These are phyloP conservation scores for Boletus subcaerulescens DNA, from an alignment of 768 basidiomycete genomes.

Conservation along the genomic window DNA sequence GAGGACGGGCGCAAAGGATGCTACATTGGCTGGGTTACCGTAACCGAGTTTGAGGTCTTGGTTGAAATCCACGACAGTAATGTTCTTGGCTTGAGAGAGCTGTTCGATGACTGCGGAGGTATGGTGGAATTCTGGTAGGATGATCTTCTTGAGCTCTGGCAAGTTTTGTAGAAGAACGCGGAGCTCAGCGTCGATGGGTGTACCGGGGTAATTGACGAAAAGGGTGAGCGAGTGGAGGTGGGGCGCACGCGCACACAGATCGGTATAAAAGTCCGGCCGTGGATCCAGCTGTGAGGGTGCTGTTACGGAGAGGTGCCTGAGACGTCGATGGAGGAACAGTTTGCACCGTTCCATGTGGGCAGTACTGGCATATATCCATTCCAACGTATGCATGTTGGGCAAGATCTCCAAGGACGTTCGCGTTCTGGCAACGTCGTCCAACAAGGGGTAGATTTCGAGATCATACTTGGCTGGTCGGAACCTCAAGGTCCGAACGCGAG, in stretches of 20 bases:
- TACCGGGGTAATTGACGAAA: constrained; percentile 40
- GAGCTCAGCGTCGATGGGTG: constrained; percentile 40
- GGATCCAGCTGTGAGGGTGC: constrained; percentile 19
- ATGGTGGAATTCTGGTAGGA: constrained; percentile 50
- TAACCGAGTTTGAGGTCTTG: constrained; percentile 46
- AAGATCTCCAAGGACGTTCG: constrained; percentile 51
- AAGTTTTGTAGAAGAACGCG: constrained; percentile 39
- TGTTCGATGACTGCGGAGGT: constrained; percentile 47
- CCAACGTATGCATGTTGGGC: constrained; percentile 51
- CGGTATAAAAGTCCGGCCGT: constrained; percentile 28
- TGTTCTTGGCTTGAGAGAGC: constrained; percentile 42
- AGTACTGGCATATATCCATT: constrained; percentile 39
- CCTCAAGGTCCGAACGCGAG: constrained; percentile 43
- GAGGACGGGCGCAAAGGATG: constrained; percentile 42
- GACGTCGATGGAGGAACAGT: constrained; percentile 56
- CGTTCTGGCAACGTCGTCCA: constrained; percentile 56
- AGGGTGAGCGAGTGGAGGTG: constrained; percentile 47
- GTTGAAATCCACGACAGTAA: constrained; percentile 52
- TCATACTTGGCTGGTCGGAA: constrained; percentile 14
- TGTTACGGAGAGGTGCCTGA: constrained; percentile 40
- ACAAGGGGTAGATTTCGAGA: constrained; percentile 13
- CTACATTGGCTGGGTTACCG: constrained; percentile 44
- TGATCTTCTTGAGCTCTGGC: constrained; percentile 44
- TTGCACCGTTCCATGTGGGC: constrained; percentile 38
- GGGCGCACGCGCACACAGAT: constrained; percentile 50